Evolutionary conservation across 176 grass and related monocot species (phyloP), one percentile per base, ranked within the genome.

Genomic region (Echinochloa phyllopogon): DNA sequence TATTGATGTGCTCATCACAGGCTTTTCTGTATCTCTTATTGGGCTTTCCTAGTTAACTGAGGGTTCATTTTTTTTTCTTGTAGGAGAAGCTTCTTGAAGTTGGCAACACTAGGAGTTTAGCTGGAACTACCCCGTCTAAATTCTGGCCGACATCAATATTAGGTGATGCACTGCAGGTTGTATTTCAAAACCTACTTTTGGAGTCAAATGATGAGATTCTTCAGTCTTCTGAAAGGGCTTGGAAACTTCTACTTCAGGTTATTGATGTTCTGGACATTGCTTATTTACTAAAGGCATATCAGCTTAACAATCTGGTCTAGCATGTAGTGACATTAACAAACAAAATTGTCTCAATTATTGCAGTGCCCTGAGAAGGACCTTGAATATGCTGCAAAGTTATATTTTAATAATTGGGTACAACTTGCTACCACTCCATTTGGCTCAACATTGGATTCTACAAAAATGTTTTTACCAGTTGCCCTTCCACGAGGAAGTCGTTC

Each of bases 171-270:
- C 82, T 99, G 77, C 85, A 92, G 68, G 91, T 99, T 90, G 91
- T 96, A 52, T 99, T 92, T 77, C 96, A 99, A 78, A 99, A 99
- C 87, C 78, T 99, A 84, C 93, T 99, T 77, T 89, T 99, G 88
- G 96, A 99, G 83, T 87, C 96, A 42, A 99, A 99, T 87, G 91
- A 96, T 68, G 88, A 90, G 61, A 96, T 99, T 96, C 91, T 99
- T 91, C 86, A 80, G 65, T 94, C 89, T 75, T 99, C 96, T 83
- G 96, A 94, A 87, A 92, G 93, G 85, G 96, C 91, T 69, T 99
- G 96, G 96, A 94, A 85, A 69, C 91, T 99, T 72, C 88, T 99
- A 72, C 93, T 99, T 87, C 96, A 99, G 91, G 96, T 99, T 84
- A 76, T 61, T 77, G 23, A 79, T 81, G 29, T 81, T 93, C 61